Evolutionary conservation across 768 basidiomycete genomes (phyloP), one percentile per base, ranked within the genome.

Genomic region (Suillus ampliporus): DNA sequence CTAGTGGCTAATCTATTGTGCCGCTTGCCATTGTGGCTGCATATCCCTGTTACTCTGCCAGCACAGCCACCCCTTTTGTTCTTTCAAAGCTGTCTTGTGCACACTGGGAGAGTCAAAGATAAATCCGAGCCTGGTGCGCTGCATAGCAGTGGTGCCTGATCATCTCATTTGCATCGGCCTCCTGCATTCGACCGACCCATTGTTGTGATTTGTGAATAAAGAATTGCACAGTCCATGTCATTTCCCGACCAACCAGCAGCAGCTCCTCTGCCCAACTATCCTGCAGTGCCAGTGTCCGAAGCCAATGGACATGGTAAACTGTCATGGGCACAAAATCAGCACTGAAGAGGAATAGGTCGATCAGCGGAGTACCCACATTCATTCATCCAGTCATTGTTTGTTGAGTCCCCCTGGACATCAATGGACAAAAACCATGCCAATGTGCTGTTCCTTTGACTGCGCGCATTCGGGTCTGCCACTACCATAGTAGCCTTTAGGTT

Each of bases 351-450:
- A 8, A 41, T 17, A 19, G 7, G 40, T 41, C 15, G 15, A 19
- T 41, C 4, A 17, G 17, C 19, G 23, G n/a, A 34, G 26, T 15
- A 48, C 54, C 8, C 53, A 61, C 58, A 60, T 64, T 64, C 44
- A 10, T 38, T 47, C 63, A 64, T 64, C 53, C 58, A 64, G 40
- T 64, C 52, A 60, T 43, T 51, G 23, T 15, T 14, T 13, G 19
- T n/a, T 5, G 19, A 21, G 37, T 64, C 60, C 14, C 26, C 13
- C 34, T 26, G 19, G 4, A 60, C 44, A 46, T 61, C 52, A 4
- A 64, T 64, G 17, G 31, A 43, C 63, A 60, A 64, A 48, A 64
- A 61, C 63, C 60, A 64, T 21, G 63, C 41, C 0, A 64, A 44
- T 4, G 51, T n/a, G 13, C 23, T 35, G 10, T 61, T 17, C 15